Evolutionary conservation across 2,329 filamentous ascomycete species (phyloP).

Genomic region (Chrysosporium queenslandicum): DNA sequence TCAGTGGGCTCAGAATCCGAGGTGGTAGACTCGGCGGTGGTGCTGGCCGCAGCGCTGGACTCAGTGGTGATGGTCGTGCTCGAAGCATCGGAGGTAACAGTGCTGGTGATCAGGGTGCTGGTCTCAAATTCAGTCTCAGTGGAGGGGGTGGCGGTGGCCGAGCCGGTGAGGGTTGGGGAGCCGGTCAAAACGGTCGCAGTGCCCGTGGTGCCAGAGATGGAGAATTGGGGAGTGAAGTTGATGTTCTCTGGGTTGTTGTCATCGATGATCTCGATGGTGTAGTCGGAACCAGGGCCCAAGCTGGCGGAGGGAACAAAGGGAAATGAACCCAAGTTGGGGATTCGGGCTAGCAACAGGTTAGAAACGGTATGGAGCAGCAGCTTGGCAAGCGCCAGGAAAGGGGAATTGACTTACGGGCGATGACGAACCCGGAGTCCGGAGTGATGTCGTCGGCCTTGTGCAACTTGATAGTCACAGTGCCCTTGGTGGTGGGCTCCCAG

Average conservation of each 20-base stretch:
- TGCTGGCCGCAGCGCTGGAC: neutral
- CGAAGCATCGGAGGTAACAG: slow-evolving; percentile 10
- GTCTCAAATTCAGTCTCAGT: slow-evolving; percentile 17
- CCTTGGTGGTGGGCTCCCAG: slow-evolving; percentile 43
- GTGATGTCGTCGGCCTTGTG: slow-evolving; percentile 37
- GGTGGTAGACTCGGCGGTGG: neutral
- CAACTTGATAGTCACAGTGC: slow-evolving; percentile 45
- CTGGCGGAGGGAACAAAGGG: slow-evolving; percentile 38
- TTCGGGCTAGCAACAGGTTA: slow-evolving; percentile 28
- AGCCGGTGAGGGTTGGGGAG: slow-evolving; percentile 23
- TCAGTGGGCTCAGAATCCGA: neutral
- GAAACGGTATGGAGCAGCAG: too few species aligned
- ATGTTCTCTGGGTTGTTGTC: slow-evolving; percentile 35
- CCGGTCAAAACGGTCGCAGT: slow-evolving; percentile 23
- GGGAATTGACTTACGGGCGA: slow-evolving; percentile 35
- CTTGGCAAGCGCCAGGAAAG: neutral
- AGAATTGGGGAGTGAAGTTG: slow-evolving; percentile 47
- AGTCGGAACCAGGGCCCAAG: slow-evolving; percentile 38
- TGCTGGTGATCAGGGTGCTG: slow-evolving; percentile 22
- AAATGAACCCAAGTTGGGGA: slow-evolving; percentile 43
- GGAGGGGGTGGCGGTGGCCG: slow-evolving; percentile 19
- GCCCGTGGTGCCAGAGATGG: slow-evolving; percentile 39
- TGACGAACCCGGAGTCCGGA: slow-evolving; percentile 31
- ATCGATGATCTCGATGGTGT: slow-evolving; percentile 46
- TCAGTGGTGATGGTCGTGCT: slow-evolving; percentile 8